Evolutionary conservation across 345 rosid species (phyloP).

Genomic region (Gossypium turneri): DNA sequence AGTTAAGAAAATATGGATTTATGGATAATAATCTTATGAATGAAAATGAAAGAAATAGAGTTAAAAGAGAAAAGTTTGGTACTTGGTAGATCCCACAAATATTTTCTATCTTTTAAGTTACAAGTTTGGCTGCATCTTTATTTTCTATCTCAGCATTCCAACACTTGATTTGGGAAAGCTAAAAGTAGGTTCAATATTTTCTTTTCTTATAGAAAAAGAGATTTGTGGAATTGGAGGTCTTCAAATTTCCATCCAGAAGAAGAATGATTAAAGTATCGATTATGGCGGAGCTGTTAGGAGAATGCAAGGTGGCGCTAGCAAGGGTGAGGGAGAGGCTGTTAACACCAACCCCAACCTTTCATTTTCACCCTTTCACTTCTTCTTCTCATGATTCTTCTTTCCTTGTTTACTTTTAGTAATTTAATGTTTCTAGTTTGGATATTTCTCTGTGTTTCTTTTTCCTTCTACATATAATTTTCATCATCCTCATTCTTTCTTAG

Average conservation of each 20-base stretch:
- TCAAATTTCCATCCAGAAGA: not conserved
- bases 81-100: not conserved
- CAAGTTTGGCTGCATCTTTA: not conserved
- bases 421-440: not conserved
- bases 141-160: not conserved
- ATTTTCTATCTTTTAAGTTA: not conserved
- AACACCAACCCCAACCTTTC: constrained; percentile 18
- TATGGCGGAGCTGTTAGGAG: constrained; percentile 50
- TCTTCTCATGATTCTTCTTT: constrained; percentile 11
- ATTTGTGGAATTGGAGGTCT: not conserved
- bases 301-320: constrained; percentile 45
- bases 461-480: not conserved
- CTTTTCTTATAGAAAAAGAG: not conserved
- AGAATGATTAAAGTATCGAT: constrained; percentile 47
- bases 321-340: constrained; percentile 35
- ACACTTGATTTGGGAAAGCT: not conserved
- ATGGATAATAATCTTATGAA: not conserved
- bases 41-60: not conserved
- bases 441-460: too few relatives aligned
- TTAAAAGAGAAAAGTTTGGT: not conserved
- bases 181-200: not conserved
- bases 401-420: constrained; percentile 10
- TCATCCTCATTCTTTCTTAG: not conserved
- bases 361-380: not conserved
- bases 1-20: not conserved